Conservation (phyloP, 352 stramenopile species). For the Aphanomyces cochlioides region DNA sequence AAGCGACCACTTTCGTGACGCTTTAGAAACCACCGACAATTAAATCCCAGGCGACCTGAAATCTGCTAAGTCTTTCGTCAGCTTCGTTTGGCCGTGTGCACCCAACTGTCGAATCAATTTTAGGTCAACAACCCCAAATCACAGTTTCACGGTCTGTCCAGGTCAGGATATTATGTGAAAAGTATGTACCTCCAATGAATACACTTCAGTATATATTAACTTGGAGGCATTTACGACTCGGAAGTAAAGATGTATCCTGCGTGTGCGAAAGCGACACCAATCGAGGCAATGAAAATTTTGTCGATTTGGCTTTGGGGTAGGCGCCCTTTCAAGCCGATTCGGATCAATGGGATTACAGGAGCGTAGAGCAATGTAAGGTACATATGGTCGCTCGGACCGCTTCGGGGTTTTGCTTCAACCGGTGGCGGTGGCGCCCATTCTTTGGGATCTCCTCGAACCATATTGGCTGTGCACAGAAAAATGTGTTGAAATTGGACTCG, state of each 20-base stretch:
- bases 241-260: slow-evolving; percentile 12
- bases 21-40: no score
- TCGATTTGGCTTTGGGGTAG: slow-evolving; percentile 23
- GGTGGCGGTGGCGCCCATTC: slow-evolving; percentile 10
- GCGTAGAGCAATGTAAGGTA: slow-evolving; percentile 3
- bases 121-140: no score
- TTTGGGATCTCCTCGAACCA: background rate
- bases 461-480: no score
- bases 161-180: no score
- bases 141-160: no score
- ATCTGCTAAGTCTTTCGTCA: no score
- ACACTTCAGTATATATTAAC: no score
- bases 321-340: slow-evolving; percentile 9
- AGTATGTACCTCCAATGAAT: no score
- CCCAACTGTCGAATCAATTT: no score
- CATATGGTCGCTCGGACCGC: background rate
- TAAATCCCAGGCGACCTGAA: no score
- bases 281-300: background rate
- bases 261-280: slow-evolving; percentile 11
- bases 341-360: slow-evolving; percentile 4
- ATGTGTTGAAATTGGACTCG: background rate
- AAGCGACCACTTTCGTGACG: no score
- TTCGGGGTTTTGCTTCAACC: background rate
- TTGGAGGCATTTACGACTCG: background rate
- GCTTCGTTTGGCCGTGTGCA: no score